Base-by-base conservation (phyloP, 176 grass and related monocot genomes). In the Zizania latifolia region DNA sequence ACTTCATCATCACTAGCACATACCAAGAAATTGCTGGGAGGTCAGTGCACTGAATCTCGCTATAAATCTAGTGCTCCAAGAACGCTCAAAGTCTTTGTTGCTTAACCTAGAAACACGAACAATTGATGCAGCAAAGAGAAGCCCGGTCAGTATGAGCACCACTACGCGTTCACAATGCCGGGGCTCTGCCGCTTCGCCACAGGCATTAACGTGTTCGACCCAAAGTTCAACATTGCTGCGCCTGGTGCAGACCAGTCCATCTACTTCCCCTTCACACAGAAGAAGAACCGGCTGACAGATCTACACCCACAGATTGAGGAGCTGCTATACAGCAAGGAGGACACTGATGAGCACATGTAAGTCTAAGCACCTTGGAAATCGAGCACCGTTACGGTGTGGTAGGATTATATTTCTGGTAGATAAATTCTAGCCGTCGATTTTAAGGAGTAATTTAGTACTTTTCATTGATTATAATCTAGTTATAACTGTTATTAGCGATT, bases 11-110 rank as follows among this genome's bases (percentile, higher is more conserved):
- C 48, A 88, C 90, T 10, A 93, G 90, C 44, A 93, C 86, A 46
- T 93, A 89, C 57, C 90, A 93, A 76, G 90, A 93, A 86, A 93
- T 93, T 46, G 86, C 90, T 6, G 90, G 90, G 81, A 93, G 82
- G 90, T 89, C 65, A 55, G 45, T 50, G n/a, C 1, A n/a, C 16
- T 7, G 17, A 46, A 46, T 50, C 45, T n/a, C 45, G 8, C 17
- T 50, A 50, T n/a, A 19, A 50, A 50, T 50, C 2, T 50, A 50
- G 17, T 50, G 45, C 45, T 50, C 17, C 45, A n/a, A 50, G 4
- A 17, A 50, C 41, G 16, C 41, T 44, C 41, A n/a, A 50, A 50
- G 15, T 50, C 17, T 4, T 50, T 19, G n/a, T 50, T 50, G 17
- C 45, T 50, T 50, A 50, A n/a, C 45, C 15, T 17, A 50, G 45